Conservation (phyloP, 441 rosid species). For the Brassica hybrid region DNA sequence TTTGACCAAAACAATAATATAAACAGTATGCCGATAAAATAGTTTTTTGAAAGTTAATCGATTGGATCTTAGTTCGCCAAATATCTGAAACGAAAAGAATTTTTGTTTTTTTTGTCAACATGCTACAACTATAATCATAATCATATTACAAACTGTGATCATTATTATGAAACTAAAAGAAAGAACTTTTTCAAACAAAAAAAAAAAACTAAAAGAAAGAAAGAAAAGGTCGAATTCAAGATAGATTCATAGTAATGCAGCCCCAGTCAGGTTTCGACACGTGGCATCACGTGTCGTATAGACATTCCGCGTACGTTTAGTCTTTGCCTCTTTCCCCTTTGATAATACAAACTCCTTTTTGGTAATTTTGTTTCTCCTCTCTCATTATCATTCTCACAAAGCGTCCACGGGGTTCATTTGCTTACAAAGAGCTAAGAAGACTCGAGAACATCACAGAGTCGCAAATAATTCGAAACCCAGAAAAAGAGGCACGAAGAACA, state of each 20-base stretch:
- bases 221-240: background rate
- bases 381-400: slow-evolving; percentile 21
- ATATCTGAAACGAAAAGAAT: too few species aligned
- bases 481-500: slow-evolving; percentile 17
- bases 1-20: too few species aligned
- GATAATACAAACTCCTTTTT: background rate
- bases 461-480: background rate
- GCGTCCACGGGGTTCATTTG: background rate
- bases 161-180: too few species aligned
- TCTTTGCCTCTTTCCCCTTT: slow-evolving; percentile 11
- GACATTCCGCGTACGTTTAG: slow-evolving; percentile 34
- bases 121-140: too few species aligned
- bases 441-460: background rate
- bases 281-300: slow-evolving; percentile 28
- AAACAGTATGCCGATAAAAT: too few species aligned
- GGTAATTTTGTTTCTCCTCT: background rate
- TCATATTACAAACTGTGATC: too few species aligned
- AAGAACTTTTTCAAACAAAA: too few species aligned
- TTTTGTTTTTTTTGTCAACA: too few species aligned
- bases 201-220: background rate
- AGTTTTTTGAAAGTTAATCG: too few species aligned
- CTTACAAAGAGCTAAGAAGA: background rate
- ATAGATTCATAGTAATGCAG: background rate
- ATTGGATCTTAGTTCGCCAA: too few species aligned
- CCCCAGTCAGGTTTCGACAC: background rate